phyloP scores from a whole-genome alignment of 2,329 filamentous ascomycete species.

The Eurotiales sp. region DNA sequence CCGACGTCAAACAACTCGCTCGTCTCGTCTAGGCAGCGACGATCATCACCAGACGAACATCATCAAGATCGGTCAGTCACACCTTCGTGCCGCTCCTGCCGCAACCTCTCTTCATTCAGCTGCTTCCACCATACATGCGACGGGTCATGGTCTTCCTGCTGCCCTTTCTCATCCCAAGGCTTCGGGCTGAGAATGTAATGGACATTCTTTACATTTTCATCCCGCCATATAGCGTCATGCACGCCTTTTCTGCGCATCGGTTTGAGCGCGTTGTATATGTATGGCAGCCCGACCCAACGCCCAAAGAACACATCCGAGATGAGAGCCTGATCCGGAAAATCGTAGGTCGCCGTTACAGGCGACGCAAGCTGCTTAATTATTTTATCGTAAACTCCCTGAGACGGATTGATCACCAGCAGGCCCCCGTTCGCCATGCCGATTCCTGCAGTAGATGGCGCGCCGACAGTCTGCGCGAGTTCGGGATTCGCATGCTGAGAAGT shows the following conservation, averaged over 20 bases:
- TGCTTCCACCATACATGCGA: conserved; percentile 10
- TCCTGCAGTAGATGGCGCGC: conserved; percentile 49
- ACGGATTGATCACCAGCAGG: conserved; percentile 59
- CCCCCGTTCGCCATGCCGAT: conserved; percentile 59
- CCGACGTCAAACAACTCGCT: too few species aligned
- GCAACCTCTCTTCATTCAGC: conserved; percentile 3
- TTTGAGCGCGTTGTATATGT: conserved; percentile 60
- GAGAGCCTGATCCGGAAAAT: conserved; percentile 59
- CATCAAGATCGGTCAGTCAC: conserved; percentile 9
- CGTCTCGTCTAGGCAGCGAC: too few species aligned
- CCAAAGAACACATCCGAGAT: conserved; percentile 56
- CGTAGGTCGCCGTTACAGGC: conserved; percentile 47
- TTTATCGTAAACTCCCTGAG: conserved; percentile 48
- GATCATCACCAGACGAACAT: not conserved
- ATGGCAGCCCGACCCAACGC: conserved; percentile 57
- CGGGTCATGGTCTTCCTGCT: conserved; percentile 4
- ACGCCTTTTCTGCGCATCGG: conserved; percentile 55
- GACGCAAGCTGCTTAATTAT: conserved; percentile 45
- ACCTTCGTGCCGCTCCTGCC: conserved; percentile 6
- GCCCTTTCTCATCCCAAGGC: conserved; percentile 55
- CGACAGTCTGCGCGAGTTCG: conserved; percentile 49
- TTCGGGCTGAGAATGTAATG: conserved; percentile 62
- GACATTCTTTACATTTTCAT: conserved; percentile 59
- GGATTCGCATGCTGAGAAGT: conserved; percentile 54
- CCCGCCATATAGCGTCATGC: conserved; percentile 58